Evolutionary conservation across 345 rosid species (phyloP), one percentile per base, ranked within the genome.

Genomic region (Tarenaya hassleriana): DNA sequence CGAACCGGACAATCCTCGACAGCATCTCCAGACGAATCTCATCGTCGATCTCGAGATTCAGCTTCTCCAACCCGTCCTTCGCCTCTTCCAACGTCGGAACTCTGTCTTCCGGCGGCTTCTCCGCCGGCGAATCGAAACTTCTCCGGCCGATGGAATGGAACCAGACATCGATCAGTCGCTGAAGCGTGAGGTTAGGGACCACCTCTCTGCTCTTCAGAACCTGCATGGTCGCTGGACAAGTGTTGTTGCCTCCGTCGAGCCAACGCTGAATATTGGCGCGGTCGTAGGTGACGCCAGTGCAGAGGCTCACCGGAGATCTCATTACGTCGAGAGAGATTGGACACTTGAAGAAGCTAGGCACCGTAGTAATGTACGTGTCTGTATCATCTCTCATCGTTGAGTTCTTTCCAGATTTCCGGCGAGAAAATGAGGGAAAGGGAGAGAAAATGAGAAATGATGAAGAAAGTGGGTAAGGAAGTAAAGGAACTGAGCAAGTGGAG

Each of bases 191-290:
- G 73, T 92, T 92, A 0, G 97, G 98, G 10, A 88, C 85, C 2
- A 88, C 47, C 2, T 92, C 95, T 21, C 72, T 86, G 34, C 59
- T 75, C 35, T 45, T 81, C 31, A 92, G 95, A 7, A 83, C 73
- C 68, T 88, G 98, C 98, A 92, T 92, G 63, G 98, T 88, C 50
- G 94, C 88, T 12, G 97, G 98, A 55, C 95, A 92, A 10, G 95
- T 92, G 68, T 80, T 81, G 75, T 88, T 72, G 16, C 98, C 98
- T 47, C 73, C 61, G 42, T 85, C 94, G 45, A 92, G 80, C 98
- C 98, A 92, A 13, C 79, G 71, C 41, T 88, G 88, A 67, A 88
- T 92, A 66, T 83, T 77, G 52, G 82, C 55, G 50, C 95, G 90
- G 61, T 92, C 98, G 73, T 92, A 88, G 33, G 98, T 92, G 9